Evolutionary conservation across 768 basidiomycete species (phyloP), one percentile per base, ranked within the genome.

Genomic region (Albatrellus ellisii): DNA sequence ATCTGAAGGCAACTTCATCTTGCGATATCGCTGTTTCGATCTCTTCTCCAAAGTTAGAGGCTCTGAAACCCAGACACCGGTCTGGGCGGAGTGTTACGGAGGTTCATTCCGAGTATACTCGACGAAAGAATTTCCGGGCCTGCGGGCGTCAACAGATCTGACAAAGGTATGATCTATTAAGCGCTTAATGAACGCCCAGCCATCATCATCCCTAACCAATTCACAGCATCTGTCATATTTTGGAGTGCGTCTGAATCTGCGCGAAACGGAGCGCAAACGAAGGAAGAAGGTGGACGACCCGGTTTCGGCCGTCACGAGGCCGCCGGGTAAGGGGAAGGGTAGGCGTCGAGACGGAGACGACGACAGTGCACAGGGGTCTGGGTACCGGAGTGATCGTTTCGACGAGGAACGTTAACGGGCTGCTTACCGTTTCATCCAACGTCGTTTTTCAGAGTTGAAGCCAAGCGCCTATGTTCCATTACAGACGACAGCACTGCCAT

Each of bases 71-170:
- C 62, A 54, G 25, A 51, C 56, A 6, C 64, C 64, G 1, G 63
- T 81, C 4, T 68, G 75, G 47, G 79, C 79, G 1, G 77, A 82
- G 58, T 70, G 70, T 47, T 79, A 73, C 49, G 77, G 79, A 4
- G 74, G 75, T 0, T 47, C 62, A 2, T 81, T 83, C 55, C 71
- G 67, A 18, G 71, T 83, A 0, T 81, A 75, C 52, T 77, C 77
- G 8, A 79, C 79, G 0, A 82, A 82, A 51, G 73, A 78, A 43
- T 81, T 82, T 47, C 79, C 79, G 3, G 75, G 79, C 2, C 58
- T 83, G 12, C 68, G 68, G 33, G 69, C 76, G 4, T 79, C 78
- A 2, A 82, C 79, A 0, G 72, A 74, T 25, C 60, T 81, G 27
- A 81, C 79, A 6, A 80, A 77, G 68, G 79, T 77, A 18, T 18